A percentile compares a stretch with the other conserved stretches of the same genome.
phyloP scores from a whole-genome alignment of 768 basidiomycete genomes.

The Plicaturopsis crispa region DNA sequence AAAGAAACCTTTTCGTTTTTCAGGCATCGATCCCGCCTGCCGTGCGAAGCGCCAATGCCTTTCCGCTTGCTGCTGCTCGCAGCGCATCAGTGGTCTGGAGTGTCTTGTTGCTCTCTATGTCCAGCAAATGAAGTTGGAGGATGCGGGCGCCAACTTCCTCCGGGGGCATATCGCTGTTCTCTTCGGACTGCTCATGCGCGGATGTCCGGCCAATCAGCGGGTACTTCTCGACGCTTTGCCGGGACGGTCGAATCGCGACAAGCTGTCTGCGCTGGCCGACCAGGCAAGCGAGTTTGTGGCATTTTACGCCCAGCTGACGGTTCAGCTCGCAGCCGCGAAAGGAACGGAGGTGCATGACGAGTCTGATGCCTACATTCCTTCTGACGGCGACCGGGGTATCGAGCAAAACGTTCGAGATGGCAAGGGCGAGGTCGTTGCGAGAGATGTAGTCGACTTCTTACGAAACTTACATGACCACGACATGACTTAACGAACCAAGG shows the following conservation, averaged over 20 bases:
- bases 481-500: too few species aligned
- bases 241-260: slow-evolving; percentile 20
- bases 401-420: slow-evolving; percentile 11
- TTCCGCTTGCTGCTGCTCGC: slow-evolving; percentile 43
- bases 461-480: too few species aligned
- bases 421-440: slow-evolving; percentile 22
- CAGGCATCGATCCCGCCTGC: slow-evolving; percentile 50
- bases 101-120: slow-evolving; percentile 44
- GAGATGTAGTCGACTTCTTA: slow-evolving; percentile 9
- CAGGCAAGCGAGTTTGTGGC: slow-evolving; percentile 32
- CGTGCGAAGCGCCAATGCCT: slow-evolving; percentile 42
- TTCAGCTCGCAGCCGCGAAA: slow-evolving; percentile 15
- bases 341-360: slow-evolving; percentile 3
- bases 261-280: slow-evolving; percentile 24
- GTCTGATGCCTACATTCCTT: slow-evolving; percentile 3
- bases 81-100: slow-evolving; percentile 36
- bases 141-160: slow-evolving; percentile 45
- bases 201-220: slow-evolving; percentile 21
- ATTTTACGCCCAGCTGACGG: slow-evolving; percentile 29
- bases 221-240: slow-evolving; percentile 26
- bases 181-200: slow-evolving; percentile 43
- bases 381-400: neutral
- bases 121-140: slow-evolving; percentile 22
- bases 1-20: neutral
- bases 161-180: slow-evolving; percentile 72